Conservation (phyloP, 2,329 filamentous ascomycete genomes). For the Fusarium hostae region DNA sequence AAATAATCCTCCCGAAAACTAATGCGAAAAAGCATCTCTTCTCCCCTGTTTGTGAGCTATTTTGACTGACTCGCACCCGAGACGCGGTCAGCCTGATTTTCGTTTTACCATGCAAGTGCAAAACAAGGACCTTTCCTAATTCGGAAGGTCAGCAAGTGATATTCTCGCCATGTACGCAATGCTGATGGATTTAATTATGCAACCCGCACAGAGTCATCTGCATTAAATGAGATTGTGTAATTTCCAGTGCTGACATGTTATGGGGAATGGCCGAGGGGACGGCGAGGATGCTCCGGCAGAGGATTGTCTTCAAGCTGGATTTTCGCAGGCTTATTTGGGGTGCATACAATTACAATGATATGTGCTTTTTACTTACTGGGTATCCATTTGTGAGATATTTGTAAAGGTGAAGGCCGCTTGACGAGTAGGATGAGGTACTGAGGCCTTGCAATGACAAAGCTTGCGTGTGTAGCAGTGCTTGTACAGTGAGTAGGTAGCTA, state of each 20-base stretch:
- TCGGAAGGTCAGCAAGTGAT: neutral
- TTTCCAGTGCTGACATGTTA: neutral
- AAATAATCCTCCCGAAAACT: neutral
- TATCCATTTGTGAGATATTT: fast-evolving
- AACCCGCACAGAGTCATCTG: neutral
- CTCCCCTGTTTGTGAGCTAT: neutral
- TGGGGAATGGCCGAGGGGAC: neutral
- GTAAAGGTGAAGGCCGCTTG: neutral
- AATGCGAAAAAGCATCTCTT: fast-evolving
- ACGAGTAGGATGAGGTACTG: too few relatives aligned
- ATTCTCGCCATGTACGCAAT: neutral
- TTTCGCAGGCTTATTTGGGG: neutral
- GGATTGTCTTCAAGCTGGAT: too few relatives aligned
- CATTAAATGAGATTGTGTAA: neutral
- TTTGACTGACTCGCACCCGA: neutral
- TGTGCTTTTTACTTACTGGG: fast-evolving
- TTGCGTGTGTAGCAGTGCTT: neutral
- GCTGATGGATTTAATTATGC: too few relatives aligned
- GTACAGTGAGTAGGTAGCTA: fast-evolving
- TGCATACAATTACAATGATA: fast-evolving
- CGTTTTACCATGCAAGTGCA: neutral
- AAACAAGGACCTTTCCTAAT: neutral
- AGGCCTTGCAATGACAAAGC: too few relatives aligned
- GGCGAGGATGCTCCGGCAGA: neutral
- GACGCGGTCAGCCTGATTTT: neutral